Conservation (phyloP, 2,329 filamentous ascomycete genomes). For the Neonectria sp. region DNA sequence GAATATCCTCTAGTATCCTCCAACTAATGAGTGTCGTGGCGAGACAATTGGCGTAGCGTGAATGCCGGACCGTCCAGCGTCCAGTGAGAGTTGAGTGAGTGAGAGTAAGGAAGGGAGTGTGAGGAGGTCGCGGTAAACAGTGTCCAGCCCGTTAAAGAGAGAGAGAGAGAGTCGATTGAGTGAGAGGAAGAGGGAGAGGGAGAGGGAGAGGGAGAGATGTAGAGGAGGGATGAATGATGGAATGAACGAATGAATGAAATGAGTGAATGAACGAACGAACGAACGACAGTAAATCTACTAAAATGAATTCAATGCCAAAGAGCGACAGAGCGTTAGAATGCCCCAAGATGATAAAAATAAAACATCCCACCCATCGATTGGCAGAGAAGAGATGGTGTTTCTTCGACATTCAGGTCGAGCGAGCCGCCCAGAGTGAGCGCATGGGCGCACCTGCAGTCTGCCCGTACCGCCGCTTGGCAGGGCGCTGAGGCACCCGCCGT, state of each 20-base stretch:
- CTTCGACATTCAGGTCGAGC: slow-evolving; percentile 1
- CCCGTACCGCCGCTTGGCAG: no score
- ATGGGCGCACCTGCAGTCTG: no score
- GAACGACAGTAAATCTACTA: slow-evolving; percentile 1
- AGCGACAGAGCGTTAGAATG: slow-evolving; percentile 21
- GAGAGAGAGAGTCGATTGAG: not conserved
- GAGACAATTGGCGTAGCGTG: not conserved
- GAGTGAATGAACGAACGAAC: slow-evolving; percentile 18
- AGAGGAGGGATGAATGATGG: slow-evolving; percentile 1
- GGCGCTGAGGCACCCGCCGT: slow-evolving; percentile 5
- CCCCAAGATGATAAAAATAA: slow-evolving; percentile 20
- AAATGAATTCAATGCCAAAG: slow-evolving; percentile 12
- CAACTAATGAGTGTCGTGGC: not conserved
- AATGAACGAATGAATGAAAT: slow-evolving; percentile 11
- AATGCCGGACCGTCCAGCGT: not conserved
- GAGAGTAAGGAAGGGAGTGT: not conserved
- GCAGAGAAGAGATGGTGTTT: slow-evolving; percentile 8
- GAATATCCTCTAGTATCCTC: not conserved
- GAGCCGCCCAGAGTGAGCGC: not conserved
- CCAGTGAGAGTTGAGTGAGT: not conserved
- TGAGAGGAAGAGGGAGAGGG: not conserved
- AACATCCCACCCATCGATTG: slow-evolving; percentile 12
- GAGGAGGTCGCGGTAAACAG: slow-evolving; percentile 1
- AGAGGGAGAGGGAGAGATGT: not conserved
- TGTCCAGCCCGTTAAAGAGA: slow-evolving; percentile 3